Evolutionary conservation across 2,329 filamentous ascomycete species (phyloP), one percentile per base, ranked within the genome.

Genomic region (Beauveria caledonica): DNA sequence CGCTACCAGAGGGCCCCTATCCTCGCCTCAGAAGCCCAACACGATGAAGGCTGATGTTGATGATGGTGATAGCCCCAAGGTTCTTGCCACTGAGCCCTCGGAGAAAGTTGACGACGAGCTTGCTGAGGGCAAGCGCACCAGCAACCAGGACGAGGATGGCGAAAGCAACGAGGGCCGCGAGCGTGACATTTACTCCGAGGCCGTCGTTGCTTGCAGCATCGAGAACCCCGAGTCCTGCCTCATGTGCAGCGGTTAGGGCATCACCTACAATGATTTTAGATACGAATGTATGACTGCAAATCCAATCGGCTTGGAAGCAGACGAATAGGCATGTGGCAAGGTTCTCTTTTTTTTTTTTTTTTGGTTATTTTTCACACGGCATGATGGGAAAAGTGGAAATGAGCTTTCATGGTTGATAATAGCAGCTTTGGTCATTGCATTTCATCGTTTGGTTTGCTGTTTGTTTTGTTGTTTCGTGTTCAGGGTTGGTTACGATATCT

Each of bases 171-270:
- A 87, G 65, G 86, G 88, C 66, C 84, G 89, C 11, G 92, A 97
- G 74, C 85, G 85, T 55, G 93, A 99, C 72, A 99, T 99, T 68
- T 99, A 96, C 75, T 93, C 93, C 0, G 90, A 97, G 67, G 90
- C 92, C 62, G 92, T 90, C 17, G 79, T 99, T 72, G 85, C 87
- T 68, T 99, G 94, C 87, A 97, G 92, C 77, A 97, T 99, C 74
- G 92, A 97, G 72, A 97, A 97, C 80, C 91, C 88, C 67, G 94
- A 99, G 73, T 82, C 88, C 52, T 99, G 94, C 73, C 73, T 96
- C 65, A 97, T 99, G 94, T 99, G 94, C 86, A 95, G 90, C 76
- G 93, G 92, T 79, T 97, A 83, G 74, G 69, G 29, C 51, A 39
- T 7, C 10, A 25, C 29, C 10, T 5, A n/a, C 51, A 8, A 23